Percentiles rank a stretch among this genome's conserved stretches.
Conservation (phyloP, 371 early-diverging fungal species). For the Mucor plumbeus region DNA sequence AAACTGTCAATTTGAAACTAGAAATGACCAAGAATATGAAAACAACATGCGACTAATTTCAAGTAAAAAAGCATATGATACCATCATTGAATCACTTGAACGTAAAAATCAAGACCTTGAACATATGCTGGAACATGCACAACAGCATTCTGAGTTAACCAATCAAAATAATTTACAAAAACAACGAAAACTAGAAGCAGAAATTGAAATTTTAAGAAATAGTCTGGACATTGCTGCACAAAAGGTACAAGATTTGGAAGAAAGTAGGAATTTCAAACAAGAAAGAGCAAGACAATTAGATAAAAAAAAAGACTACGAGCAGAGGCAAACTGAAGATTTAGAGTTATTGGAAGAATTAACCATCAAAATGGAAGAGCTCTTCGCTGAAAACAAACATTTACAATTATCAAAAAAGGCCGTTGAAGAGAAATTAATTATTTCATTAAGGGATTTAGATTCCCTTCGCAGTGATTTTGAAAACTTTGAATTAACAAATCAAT, state of each 20-base stretch:
- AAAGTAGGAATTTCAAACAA: slow-evolving; percentile 12
- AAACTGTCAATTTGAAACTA: slow-evolving; percentile 8
- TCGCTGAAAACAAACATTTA: slow-evolving; percentile 46
- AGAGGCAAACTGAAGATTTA: slow-evolving; percentile 29
- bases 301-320: slow-evolving; percentile 22
- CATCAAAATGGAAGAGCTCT: slow-evolving; percentile 42
- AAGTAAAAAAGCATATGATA: slow-evolving; percentile 38
- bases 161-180: slow-evolving; percentile 28
- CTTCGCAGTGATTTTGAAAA: slow-evolving; percentile 35
- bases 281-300: slow-evolving; percentile 20
- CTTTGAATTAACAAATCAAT: slow-evolving; percentile 30
- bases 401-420: slow-evolving; percentile 33
- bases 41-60: slow-evolving; percentile 36
- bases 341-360: slow-evolving; percentile 34
- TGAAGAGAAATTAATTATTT: slow-evolving; percentile 30
- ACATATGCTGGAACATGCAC: slow-evolving; percentile 35
- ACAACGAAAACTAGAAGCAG: slow-evolving; percentile 40
- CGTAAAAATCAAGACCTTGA: slow-evolving; percentile 49
- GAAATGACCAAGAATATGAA: slow-evolving; percentile 15
- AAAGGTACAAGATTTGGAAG: slow-evolving; percentile 38
- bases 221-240: slow-evolving; percentile 34
- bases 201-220: slow-evolving; percentile 35
- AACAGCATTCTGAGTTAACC: slow-evolving; percentile 24
- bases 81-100: slow-evolving; percentile 44
- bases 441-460: slow-evolving; percentile 29